A percentile compares a stretch with the other conserved stretches of the same genome.
Evolutionary conservation across 805 yeast species (phyloP).

Genomic region (Nakazawaea populi): DNA sequence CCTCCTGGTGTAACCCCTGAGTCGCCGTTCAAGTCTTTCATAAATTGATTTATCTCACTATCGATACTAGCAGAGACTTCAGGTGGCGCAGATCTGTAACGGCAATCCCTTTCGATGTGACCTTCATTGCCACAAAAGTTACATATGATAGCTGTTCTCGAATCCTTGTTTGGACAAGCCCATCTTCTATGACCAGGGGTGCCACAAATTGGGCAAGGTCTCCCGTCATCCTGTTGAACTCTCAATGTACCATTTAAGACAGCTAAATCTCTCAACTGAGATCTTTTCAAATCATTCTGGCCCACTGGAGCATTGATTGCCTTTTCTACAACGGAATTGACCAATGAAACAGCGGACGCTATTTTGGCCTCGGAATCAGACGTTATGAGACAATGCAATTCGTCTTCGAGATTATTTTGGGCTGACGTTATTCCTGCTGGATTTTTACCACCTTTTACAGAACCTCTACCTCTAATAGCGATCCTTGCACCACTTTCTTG

Average conservation of each 20-base stretch:
- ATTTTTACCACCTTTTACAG: slow-evolving; percentile 86
- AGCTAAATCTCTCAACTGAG: slow-evolving; percentile 88
- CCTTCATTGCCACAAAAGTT: slow-evolving; percentile 76
- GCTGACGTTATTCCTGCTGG: slow-evolving; percentile 39
- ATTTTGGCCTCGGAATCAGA: slow-evolving; percentile 78
- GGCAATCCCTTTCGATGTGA: slow-evolving; percentile 85
- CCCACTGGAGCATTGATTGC: slow-evolving; percentile 91
- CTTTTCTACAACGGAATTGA: slow-evolving; percentile 70
- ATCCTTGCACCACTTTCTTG: slow-evolving; percentile 83
- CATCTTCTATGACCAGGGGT: slow-evolving; percentile 56
- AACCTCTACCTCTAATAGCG: slow-evolving; percentile 92
- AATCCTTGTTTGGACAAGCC: slow-evolving; percentile 54
- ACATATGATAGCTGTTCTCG: slow-evolving; percentile 49
- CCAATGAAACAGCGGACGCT: slow-evolving; percentile 64
- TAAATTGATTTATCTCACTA: slow-evolving; percentile 43
- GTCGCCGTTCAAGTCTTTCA: slow-evolving; percentile 38
- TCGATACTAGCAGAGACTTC: slow-evolving; percentile 21
- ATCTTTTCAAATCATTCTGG: slow-evolving; percentile 85
- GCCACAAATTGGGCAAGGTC: slow-evolving; percentile 62
- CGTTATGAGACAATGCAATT: slow-evolving; percentile 80
- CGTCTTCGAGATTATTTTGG: slow-evolving; percentile 64
- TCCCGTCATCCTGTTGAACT: slow-evolving; percentile 55
- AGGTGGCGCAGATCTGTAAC: slow-evolving; percentile 8
- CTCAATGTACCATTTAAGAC: slow-evolving; percentile 90
- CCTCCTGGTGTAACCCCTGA: not conserved